phyloP scores from a whole-genome alignment of 805 yeast genomes.

The Ogataea nitratoaversa region DNA sequence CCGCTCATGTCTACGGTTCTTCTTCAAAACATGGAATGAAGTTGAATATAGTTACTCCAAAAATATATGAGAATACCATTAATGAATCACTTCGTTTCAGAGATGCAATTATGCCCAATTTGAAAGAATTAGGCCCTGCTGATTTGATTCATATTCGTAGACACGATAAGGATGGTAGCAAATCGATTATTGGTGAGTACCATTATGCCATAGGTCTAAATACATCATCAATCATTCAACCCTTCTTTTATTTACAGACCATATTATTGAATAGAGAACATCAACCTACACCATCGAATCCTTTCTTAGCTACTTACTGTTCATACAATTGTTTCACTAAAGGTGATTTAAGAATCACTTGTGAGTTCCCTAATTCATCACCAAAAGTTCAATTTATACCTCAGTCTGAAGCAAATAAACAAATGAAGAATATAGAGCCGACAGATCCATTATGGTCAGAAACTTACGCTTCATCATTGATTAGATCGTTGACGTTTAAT shows the following conservation, averaged over 20 bases:
- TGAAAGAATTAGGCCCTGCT: constrained; percentile 66
- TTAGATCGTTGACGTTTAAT: constrained; percentile 50
- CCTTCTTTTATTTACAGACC: constrained; percentile 53
- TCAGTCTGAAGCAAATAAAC: constrained; percentile 25
- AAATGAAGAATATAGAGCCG: constrained; percentile 49
- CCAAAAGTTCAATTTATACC: constrained; percentile 44
- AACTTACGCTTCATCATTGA: constrained; percentile 51
- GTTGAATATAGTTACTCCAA: constrained; percentile 24
- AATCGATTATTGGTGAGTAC: constrained; percentile 47
- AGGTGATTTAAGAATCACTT: constrained; percentile 69
- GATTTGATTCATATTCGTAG: constrained; percentile 59
- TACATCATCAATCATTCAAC: constrained; percentile 46
- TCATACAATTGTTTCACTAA: constrained; percentile 69
- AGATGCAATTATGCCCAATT: constrained; percentile 37
- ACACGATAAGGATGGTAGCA: constrained; percentile 37
- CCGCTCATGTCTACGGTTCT: neutral
- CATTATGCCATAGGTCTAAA: constrained; percentile 54
- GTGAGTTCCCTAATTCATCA: constrained; percentile 47
- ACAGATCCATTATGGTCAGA: constrained; percentile 54
- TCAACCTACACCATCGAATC: constrained; percentile 26
- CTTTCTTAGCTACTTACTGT: constrained; percentile 50
- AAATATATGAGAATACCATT: constrained; percentile 42
- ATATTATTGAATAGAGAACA: constrained; percentile 33
- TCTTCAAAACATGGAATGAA: constrained; percentile 8
- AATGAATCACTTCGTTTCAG: constrained; percentile 54